These are phyloP conservation scores for Penicillium robsamsonii DNA, from an alignment of 495 filamentous ascomycete species.

Conservation along the genomic window DNA sequence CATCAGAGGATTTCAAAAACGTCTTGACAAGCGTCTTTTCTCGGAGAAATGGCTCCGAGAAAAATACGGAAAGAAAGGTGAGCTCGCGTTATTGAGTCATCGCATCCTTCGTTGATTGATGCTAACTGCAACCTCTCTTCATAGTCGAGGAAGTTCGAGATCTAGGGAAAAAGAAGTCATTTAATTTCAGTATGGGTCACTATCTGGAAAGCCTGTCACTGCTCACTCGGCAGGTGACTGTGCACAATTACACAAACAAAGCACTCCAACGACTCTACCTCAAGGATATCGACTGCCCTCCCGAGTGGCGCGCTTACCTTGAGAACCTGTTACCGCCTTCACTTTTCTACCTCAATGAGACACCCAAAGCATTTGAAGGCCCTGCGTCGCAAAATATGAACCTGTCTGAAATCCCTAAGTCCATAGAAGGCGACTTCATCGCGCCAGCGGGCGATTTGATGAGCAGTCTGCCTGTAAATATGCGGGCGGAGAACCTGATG, in stretches of 20 bases:
- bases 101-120: background rate
- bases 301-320: slow-evolving; percentile 76
- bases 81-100: slow-evolving; percentile 12
- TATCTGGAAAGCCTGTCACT: slow-evolving; percentile 81
- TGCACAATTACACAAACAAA: slow-evolving; percentile 64
- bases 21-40: slow-evolving; percentile 71
- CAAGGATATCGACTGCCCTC: slow-evolving; percentile 93
- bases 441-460: slow-evolving; percentile 82
- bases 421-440: slow-evolving; percentile 29
- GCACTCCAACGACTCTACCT: slow-evolving; percentile 82
- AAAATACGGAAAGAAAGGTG: slow-evolving; percentile 72
- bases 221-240: slow-evolving; percentile 71
- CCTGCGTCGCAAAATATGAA: slow-evolving; percentile 18
- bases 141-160: slow-evolving; percentile 70
- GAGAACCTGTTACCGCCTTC: slow-evolving; percentile 70
- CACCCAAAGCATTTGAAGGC: slow-evolving; percentile 55
- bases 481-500: slow-evolving; percentile 95
- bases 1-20: slow-evolving; percentile 74
- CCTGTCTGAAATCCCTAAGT: background rate
- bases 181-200: slow-evolving; percentile 70
- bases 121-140: slow-evolving; percentile 9
- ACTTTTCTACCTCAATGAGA: slow-evolving; percentile 85
- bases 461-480: slow-evolving; percentile 79
- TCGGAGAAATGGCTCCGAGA: slow-evolving; percentile 72
- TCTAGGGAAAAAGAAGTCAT: slow-evolving; percentile 52